phyloP scores from a whole-genome alignment of 2,329 filamentous ascomycete genomes.

The Neopestalotiopsis rosae region DNA sequence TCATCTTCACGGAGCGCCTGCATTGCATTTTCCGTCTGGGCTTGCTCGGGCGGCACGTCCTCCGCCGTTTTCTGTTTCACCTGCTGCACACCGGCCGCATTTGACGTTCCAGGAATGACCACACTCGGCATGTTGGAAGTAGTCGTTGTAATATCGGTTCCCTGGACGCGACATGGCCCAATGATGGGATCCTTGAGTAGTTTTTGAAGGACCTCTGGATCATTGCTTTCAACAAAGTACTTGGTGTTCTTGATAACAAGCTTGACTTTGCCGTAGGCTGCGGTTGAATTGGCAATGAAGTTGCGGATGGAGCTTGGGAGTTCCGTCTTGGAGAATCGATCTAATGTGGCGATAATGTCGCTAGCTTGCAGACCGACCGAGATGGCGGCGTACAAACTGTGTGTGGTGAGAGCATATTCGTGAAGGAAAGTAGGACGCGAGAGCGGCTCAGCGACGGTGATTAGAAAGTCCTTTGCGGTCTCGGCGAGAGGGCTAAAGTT shows the following conservation, averaged over 20 bases:
- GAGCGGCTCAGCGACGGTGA: conserved; percentile 91
- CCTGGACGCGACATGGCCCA: conserved; percentile 77
- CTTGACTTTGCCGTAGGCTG: conserved; percentile 94
- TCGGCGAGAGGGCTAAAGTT: conserved; percentile 89
- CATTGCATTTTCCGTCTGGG: conserved; percentile 71
- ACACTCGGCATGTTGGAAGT: conserved; percentile 87
- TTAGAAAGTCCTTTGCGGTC: conserved; percentile 91
- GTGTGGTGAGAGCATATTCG: conserved; percentile 89
- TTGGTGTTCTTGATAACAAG: conserved; percentile 93
- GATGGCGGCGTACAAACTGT: conserved; percentile 94
- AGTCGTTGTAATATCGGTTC: conserved; percentile 72
- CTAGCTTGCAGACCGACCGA: conserved; percentile 89
- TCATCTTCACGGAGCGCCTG: conserved; percentile 78
- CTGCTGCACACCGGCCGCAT: conserved; percentile 87
- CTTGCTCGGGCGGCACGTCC: conserved; percentile 51
- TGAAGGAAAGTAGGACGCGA: conserved; percentile 91
- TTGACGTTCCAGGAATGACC: conserved; percentile 92
- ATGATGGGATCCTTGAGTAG: conserved; percentile 87
- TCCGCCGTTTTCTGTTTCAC: conserved; percentile 48
- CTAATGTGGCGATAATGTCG: conserved; percentile 89
- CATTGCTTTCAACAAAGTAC: conserved; percentile 91
- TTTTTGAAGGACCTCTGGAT: conserved; percentile 83
- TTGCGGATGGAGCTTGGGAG: conserved; percentile 80
- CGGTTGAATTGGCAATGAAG: conserved; percentile 81
- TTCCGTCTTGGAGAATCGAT: conserved; percentile 87